Evolutionary conservation across 441 rosid species (phyloP), one percentile per base, ranked within the genome.

Genomic region (Raphanus hybrid): DNA sequence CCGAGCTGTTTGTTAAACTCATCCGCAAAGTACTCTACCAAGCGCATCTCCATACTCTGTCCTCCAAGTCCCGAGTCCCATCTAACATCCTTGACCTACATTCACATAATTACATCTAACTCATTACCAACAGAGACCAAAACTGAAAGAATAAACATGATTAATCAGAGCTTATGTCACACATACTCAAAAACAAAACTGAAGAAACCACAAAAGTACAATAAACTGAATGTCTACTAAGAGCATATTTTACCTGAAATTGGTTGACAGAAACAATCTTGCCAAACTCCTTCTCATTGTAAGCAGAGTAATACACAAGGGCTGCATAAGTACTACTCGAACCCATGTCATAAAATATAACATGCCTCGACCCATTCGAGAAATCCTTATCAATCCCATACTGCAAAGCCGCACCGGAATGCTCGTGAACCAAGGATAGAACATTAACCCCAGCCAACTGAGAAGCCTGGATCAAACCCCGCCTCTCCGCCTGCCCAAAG

Each of bases 381-480:
- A 96, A 96, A 81, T 96, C 92, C 85, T 96, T 93, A 74, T 92
- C 97, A 73, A 96, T 96, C 75, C 98, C 98, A 78, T 96, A 96
- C 84, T 96, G 99, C 84, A 96, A 91, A 10, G 99, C 99, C 0
- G 97, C 99, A 66, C 98, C 98, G 0, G 98, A 89, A 78, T 90
- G 97, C 83, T 96, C 99, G 74, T 92, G 90, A 43, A 84, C 81
- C 79, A 96, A 69, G 0, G 97, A 84, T 54, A 94, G 93, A 65
- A 89, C 96, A 78, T 88, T 96, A 63, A 93, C 86, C 34, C 97
- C 99, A 3, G 96, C 98, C 87, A 96, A 80, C 70, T 93, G 89
- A 1, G 98, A 94, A 1, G 99, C 99, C 86, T 83, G 90, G 66
- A 89, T 50, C 89, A 96, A 78, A 18, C 92, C 99, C 37, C 86